Evolutionary conservation across 1,284 basidiomycete genomes (phyloP), one percentile per base, ranked within the genome.

Genomic region (Thelephora terrestris): DNA sequence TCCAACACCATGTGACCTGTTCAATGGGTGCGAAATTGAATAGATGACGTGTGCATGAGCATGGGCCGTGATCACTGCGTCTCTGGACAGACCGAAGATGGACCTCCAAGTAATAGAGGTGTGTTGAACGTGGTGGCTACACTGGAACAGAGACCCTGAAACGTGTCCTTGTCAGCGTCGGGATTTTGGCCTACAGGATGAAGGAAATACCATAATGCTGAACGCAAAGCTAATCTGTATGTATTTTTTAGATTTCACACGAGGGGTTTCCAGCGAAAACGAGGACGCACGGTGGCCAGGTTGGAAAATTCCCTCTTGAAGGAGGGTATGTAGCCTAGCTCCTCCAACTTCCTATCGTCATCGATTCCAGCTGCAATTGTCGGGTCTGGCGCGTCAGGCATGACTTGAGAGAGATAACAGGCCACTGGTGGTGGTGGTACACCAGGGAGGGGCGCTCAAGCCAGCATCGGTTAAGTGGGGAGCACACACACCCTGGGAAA

Each of bases 271-370:
- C 14, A 3, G 29, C 7, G 12, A 12, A 17, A 17, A 9, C 17
- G 5, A 34, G 25, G 17, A 56, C 59, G 44, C 18, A 83, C 81
- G 53, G 85, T 87, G 20, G 84, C 81, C 36, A 91, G 65, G 57
- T 85, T 89, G 38, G 83, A 81, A 58, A 90, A 90, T 69, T 90
- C 87, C 48, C 87, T 73, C 61, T 77, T 81, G 70, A 91, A 91
- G 18, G 83, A 84, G 23, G 85, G 85, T 54, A 75, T 74, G 58
- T 88, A 88, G 27, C 85, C 85, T 61, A 86, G 61, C 14, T 79
- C 79, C 47, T 78, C 69, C 32, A 87, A 72, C 57, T 79, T 75
- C 53, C 68, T 72, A 62, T 87, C 80, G 57, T 88, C 85, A 55
- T 53, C 39, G 25, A 23, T 42, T 21, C 21, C 39, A 12, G 14